Evolutionary conservation across 495 filamentous ascomycete genomes (phyloP).

Genomic region (Daldinia vernicosa): DNA sequence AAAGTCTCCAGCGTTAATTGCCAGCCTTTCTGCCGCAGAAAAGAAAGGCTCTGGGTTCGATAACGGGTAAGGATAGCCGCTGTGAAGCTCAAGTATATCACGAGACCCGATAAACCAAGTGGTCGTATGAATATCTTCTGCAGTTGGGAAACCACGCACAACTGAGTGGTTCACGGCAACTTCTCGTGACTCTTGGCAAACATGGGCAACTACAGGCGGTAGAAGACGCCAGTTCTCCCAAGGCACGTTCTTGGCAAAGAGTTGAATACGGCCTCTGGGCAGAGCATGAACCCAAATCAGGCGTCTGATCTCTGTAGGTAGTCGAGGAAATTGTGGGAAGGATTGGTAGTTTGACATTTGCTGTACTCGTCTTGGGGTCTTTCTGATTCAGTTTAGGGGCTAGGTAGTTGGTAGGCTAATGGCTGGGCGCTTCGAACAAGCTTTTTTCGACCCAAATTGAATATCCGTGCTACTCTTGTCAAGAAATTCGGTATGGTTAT

Average conservation of each 20-base stretch:
- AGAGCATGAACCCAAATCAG: slow-evolving; percentile 43
- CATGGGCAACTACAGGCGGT: slow-evolving; percentile 42
- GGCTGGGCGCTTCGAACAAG: slow-evolving; percentile 19
- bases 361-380: slow-evolving; percentile 1
- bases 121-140: slow-evolving; percentile 41
- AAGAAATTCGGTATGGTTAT: slow-evolving; percentile 18
- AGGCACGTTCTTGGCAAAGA: slow-evolving; percentile 45
- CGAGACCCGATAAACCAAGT: slow-evolving; percentile 46
- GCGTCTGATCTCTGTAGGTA: slow-evolving; percentile 45
- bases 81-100: slow-evolving; percentile 45
- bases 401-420: slow-evolving; percentile 15
- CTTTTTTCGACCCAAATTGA: slow-evolving; percentile 10
- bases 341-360: slow-evolving; percentile 37
- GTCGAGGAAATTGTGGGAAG: slow-evolving; percentile 42
- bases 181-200: slow-evolving; percentile 41
- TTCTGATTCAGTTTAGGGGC: slow-evolving; percentile 14
- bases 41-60: slow-evolving; percentile 47
- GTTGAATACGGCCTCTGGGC: slow-evolving; percentile 43
- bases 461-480: slow-evolving; percentile 8
- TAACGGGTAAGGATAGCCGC: slow-evolving; percentile 45
- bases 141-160: slow-evolving; percentile 45
- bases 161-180: slow-evolving; percentile 38
- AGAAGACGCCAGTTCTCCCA: slow-evolving; percentile 46
- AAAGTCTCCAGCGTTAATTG: slow-evolving; percentile 41
- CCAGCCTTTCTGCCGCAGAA: slow-evolving; percentile 35